phyloP scores from a whole-genome alignment of 164 flowering plant genomes.

The Liriodendron chinense region DNA sequence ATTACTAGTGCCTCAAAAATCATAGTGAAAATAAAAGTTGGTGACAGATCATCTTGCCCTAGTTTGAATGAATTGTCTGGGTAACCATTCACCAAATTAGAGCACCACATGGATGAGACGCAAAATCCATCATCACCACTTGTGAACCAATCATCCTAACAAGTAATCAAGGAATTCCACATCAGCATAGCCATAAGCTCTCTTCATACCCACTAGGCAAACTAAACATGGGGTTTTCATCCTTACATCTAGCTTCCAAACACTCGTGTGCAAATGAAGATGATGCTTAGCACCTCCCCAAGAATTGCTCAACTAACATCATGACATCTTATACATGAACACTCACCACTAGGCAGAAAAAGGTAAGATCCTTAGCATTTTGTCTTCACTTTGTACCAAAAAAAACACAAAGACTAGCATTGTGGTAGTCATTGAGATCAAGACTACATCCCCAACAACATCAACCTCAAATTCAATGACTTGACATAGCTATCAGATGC shows the following conservation, averaged over 20 bases:
- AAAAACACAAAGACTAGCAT: not conserved
- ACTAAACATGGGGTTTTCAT: not conserved
- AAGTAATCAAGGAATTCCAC: not conserved
- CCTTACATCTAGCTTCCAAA: not conserved
- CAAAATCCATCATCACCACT: not conserved
- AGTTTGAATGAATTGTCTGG: not conserved
- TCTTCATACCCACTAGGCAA: no score
- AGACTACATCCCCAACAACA: not conserved
- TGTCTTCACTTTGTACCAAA: not conserved
- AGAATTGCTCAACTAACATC: no score
- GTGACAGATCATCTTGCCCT: not conserved
- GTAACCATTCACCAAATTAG: not conserved
- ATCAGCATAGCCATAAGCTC: no score
- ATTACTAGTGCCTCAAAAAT: no score
- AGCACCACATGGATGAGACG: not conserved
- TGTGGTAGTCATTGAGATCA: not conserved
- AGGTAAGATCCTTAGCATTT: not conserved
- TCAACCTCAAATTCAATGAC: not conserved
- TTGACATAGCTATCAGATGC: not conserved
- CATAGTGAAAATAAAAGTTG: no score
- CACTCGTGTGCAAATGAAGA: not conserved
- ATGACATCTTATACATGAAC: no score
- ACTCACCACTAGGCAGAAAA: not conserved
- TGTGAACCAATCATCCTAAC: not conserved
- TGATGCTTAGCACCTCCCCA: not conserved